A percentile compares a stretch with the other conserved stretches of the same genome.
Evolutionary conservation across 768 basidiomycete species (phyloP).

Genomic region (Lactarius indigo): DNA sequence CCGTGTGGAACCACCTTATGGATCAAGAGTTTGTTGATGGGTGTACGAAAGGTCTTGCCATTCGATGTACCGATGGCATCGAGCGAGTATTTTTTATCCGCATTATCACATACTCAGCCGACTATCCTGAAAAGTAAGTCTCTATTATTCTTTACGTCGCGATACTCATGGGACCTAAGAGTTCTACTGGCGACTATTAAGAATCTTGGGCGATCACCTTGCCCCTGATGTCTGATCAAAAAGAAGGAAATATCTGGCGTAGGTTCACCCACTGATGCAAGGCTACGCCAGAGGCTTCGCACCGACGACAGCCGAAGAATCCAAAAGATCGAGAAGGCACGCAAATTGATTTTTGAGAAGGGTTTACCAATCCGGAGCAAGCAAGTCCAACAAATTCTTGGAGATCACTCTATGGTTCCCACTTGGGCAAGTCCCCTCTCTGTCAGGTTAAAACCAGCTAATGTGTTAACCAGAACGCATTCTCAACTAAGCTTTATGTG

Average conservation of each 20-base stretch:
- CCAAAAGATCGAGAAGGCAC: too few species aligned
- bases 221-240: neutral
- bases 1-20: slow-evolving; percentile 22
- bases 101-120: slow-evolving; percentile 27
- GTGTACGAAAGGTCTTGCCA: neutral
- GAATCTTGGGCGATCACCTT: neutral
- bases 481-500: neutral
- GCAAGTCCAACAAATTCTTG: neutral
- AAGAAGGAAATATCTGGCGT: neutral
- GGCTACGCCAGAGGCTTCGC: too few species aligned
- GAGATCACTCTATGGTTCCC: neutral
- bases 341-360: too few species aligned
- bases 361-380: too few species aligned
- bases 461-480: neutral
- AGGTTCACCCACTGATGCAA: too few species aligned
- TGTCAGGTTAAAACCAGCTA: too few species aligned
- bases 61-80: slow-evolving; percentile 26
- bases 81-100: slow-evolving; percentile 26
- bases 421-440: too few species aligned
- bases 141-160: neutral
- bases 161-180: slow-evolving; percentile 20
- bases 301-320: too few species aligned
- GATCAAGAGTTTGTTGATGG: slow-evolving; percentile 28
- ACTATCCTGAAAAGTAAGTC: slow-evolving; percentile 31
- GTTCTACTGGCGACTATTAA: slow-evolving; percentile 25